Conservation (phyloP, 2,329 filamentous ascomycete genomes). For the Colletotrichum costaricense region DNA sequence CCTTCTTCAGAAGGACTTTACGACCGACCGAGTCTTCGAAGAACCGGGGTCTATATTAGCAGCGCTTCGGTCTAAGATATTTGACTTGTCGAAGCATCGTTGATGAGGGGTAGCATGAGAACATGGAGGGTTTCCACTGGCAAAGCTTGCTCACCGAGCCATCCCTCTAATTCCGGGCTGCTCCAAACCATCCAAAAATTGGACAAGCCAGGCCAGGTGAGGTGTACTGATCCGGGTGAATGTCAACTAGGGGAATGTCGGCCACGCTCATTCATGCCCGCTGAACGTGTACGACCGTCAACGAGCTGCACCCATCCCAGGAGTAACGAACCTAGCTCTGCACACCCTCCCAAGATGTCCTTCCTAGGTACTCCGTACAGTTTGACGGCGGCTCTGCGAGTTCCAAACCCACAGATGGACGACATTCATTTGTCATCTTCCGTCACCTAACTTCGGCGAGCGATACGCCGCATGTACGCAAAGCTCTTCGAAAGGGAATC, state of each 20-base stretch:
- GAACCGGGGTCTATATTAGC: neutral
- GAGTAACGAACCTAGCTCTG: neutral
- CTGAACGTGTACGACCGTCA: neutral
- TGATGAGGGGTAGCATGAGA: neutral
- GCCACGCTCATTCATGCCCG: neutral
- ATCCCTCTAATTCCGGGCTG: neutral
- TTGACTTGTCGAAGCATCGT: neutral
- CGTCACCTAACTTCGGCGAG: too few species aligned
- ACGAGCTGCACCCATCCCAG: neutral
- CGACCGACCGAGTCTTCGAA: neutral
- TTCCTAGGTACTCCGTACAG: neutral
- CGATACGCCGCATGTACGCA: neutral
- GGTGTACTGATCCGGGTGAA: neutral
- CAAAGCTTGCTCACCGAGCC: neutral
- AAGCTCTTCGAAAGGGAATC: neutral
- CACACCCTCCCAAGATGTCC: neutral
- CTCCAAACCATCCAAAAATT: neutral
- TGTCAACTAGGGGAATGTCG: neutral
- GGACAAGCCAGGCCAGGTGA: neutral
- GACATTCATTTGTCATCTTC: neutral
- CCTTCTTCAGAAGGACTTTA: slow-evolving; percentile 8
- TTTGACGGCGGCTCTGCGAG: neutral
- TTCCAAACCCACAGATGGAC: neutral
- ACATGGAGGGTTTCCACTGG: neutral
- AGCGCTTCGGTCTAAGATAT: too few species aligned